Evolutionary conservation across 2,329 filamentous ascomycete genomes (phyloP).

Genomic region (Gaeumannomyces sp.): DNA sequence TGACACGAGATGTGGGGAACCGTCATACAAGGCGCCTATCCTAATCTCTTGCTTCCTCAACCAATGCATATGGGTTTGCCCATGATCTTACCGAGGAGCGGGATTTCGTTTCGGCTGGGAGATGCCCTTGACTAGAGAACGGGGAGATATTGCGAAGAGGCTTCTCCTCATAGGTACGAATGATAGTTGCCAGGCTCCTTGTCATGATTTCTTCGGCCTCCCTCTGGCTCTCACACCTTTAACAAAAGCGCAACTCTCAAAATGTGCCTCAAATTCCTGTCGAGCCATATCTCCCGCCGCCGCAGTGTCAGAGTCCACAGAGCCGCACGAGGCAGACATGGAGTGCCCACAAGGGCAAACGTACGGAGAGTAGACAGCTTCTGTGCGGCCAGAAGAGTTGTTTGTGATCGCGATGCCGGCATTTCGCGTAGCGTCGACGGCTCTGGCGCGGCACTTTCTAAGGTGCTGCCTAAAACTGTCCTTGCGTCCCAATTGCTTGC

Average conservation of each 20-base stretch:
- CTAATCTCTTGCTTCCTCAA: too few species aligned
- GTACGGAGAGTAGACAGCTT: background rate
- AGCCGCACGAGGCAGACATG: background rate
- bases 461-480: slow-evolving; percentile 2
- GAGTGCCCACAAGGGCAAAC: background rate
- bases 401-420: background rate
- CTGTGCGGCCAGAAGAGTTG: background rate
- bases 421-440: too few species aligned
- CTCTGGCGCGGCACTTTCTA: background rate
- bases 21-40: background rate
- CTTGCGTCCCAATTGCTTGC: background rate
- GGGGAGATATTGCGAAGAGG: too few species aligned
- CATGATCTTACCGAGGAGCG: too few species aligned
- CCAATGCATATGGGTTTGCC: too few species aligned
- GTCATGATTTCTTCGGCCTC: background rate
- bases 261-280: background rate
- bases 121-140: too few species aligned
- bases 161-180: background rate
- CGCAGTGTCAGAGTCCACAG: background rate
- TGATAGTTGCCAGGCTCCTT: background rate
- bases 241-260: background rate
- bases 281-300: background rate
- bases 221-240: background rate
- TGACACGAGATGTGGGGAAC: background rate
- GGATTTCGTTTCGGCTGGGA: too few species aligned